phyloP scores from a whole-genome alignment of 495 filamentous ascomycete genomes.

The Patellaria atrata region DNA sequence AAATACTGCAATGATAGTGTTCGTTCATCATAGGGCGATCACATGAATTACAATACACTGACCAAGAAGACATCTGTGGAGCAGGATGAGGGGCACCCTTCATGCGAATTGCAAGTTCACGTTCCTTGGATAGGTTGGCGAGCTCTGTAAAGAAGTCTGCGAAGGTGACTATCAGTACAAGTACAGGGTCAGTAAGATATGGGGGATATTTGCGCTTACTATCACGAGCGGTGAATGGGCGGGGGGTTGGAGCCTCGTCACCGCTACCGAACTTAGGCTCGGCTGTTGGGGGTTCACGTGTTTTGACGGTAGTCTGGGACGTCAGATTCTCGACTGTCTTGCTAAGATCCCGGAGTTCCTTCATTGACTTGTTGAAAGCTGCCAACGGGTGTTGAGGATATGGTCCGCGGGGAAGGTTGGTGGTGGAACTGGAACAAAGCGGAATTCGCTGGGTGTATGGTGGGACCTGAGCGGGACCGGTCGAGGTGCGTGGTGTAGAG shows the following conservation, averaged over 20 bases:
- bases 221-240: constrained; percentile 18
- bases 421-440: no score
- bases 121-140: constrained; percentile 26
- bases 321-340: no score
- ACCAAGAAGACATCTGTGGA: constrained; percentile 28
- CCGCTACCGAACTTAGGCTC: no score
- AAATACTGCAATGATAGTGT: constrained; percentile 91
- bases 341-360: no score
- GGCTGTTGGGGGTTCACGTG: constrained; percentile 2
- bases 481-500: constrained; percentile 6
- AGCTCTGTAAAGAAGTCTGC: constrained; percentile 26
- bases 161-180: background rate
- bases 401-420: background rate
- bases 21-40: constrained; percentile 57
- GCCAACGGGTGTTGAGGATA: constrained; percentile 2
- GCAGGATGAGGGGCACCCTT: constrained; percentile 24
- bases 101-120: constrained; percentile 18
- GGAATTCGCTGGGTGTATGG: constrained; percentile 11
- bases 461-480: constrained; percentile 5
- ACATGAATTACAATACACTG: constrained; percentile 89
- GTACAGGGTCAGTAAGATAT: background rate
- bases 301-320: background rate
- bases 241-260: constrained; percentile 24
- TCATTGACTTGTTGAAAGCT: constrained; percentile 1
- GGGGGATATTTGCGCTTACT: constrained; percentile 10